Percentiles rank a stretch among this genome's conserved stretches.
These are phyloP conservation scores for Microsporum audouinii DNA, from an alignment of 2,329 filamentous ascomycete species.

Conservation along the genomic window DNA sequence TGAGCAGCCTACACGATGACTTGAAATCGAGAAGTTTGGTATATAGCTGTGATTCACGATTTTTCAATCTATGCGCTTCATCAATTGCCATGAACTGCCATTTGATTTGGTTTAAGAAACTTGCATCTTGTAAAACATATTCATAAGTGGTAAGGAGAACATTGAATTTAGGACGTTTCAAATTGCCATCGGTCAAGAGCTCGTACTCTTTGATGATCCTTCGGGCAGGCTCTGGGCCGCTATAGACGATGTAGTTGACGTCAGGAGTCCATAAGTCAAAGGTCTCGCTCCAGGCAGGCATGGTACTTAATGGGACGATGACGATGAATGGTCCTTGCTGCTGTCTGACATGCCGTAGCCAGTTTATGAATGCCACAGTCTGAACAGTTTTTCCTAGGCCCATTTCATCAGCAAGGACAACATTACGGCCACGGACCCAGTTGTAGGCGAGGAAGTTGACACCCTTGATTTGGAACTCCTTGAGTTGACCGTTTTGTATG, in stretches of 20 bases:
- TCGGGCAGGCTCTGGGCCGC: constrained; percentile 76
- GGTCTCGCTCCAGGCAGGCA: constrained; percentile 95
- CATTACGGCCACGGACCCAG: constrained; percentile 88
- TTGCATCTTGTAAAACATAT: constrained; percentile 76
- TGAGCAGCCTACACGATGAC: constrained; percentile 76
- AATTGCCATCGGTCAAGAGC: constrained; percentile 72
- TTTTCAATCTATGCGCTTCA: constrained; percentile 93
- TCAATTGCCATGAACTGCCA: constrained; percentile 97
- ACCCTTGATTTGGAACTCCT: constrained; percentile 86
- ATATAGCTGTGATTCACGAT: constrained; percentile 89
- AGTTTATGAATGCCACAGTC: constrained; percentile 92
- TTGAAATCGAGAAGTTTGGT: constrained; percentile 73
- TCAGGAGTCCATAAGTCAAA: constrained; percentile 95
- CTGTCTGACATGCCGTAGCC: constrained; percentile 76
- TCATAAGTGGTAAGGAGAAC: constrained; percentile 97
- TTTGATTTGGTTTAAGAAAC: constrained; percentile 79
- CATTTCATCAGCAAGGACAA: constrained; percentile 98
- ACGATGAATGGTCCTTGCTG: constrained; percentile 95
- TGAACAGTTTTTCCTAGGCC: constrained; percentile 96
- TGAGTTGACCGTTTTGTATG: constrained; percentile 70
- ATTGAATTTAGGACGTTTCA: constrained; percentile 87
- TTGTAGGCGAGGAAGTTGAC: constrained; percentile 94
- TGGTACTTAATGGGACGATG: constrained; percentile 92
- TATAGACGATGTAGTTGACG: constrained; percentile 93
- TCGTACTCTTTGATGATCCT: constrained; percentile 84